These are phyloP conservation scores for Alternaria sp. DNA, from an alignment of 2,329 filamentous ascomycete genomes.

Conservation along the genomic window DNA sequence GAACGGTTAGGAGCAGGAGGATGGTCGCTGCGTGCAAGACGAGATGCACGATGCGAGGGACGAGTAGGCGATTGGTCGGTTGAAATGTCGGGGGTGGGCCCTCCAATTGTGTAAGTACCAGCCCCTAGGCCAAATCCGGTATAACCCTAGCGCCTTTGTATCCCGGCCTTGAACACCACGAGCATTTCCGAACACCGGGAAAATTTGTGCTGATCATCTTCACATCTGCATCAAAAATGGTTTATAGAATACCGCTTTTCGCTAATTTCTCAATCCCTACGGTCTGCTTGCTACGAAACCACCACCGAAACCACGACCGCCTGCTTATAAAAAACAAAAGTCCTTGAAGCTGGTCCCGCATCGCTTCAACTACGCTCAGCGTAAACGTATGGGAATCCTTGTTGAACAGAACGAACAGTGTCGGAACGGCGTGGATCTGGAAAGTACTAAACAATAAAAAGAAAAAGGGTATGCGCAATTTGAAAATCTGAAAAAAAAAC, in stretches of 20 bases:
- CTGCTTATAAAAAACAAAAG: conserved; percentile 11
- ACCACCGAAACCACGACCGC: neutral
- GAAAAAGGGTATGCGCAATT: conserved; percentile 39
- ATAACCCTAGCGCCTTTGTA: neutral
- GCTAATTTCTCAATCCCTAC: neutral
- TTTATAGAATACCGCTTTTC: conserved; percentile 3
- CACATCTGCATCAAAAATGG: neutral
- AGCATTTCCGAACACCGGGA: neutral
- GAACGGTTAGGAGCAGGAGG: conserved; percentile 16
- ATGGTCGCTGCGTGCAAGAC: conserved; percentile 14
- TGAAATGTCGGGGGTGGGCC: neutral
- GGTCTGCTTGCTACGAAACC: conserved; percentile 1
- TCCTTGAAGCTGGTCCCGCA: conserved; percentile 5
- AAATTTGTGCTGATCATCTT: neutral
- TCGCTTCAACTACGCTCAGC: conserved; percentile 29
- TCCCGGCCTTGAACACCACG: neutral
- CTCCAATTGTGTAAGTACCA: neutral
- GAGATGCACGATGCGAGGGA: conserved; percentile 28
- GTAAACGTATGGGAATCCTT: conserved; percentile 11
- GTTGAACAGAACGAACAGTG: conserved; percentile 13
- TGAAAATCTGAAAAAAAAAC: conserved; percentile 24
- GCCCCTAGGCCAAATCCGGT: too few relatives aligned
- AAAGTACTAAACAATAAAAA: conserved; percentile 27
- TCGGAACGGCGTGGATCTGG: conserved; percentile 28
- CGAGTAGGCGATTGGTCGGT: conserved; percentile 28